Conservation (phyloP, 2,329 filamentous ascomycete species). For the Fusarium avenaceum region DNA sequence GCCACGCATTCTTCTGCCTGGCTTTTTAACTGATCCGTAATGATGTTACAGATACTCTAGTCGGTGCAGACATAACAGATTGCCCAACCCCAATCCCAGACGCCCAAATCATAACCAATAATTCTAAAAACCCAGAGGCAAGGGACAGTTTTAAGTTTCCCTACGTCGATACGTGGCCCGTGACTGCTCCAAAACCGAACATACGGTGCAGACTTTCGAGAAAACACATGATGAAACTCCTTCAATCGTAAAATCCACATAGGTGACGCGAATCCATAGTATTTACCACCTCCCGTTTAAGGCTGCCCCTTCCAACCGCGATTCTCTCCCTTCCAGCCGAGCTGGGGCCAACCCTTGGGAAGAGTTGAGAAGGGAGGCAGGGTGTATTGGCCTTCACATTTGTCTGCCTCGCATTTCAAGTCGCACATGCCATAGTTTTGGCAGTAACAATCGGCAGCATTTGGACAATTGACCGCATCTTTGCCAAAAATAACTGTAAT, state of each 20-base stretch:
- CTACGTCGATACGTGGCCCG: slow-evolving; percentile 6
- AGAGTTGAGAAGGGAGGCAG: slow-evolving; percentile 70
- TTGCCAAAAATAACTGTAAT: slow-evolving; percentile 69
- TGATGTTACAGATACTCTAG: slow-evolving; percentile 40
- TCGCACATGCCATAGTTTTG: slow-evolving; percentile 74
- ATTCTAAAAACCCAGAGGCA: slow-evolving; percentile 34
- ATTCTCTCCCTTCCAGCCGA: slow-evolving; percentile 49
- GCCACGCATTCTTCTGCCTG: not conserved
- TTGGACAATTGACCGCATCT: slow-evolving; percentile 70
- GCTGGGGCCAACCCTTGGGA: slow-evolving; percentile 71
- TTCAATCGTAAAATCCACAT: slow-evolving; percentile 28
- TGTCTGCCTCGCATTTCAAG: slow-evolving; percentile 57
- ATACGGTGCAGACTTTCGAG: slow-evolving; percentile 11
- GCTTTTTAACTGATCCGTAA: slow-evolving; percentile 18
- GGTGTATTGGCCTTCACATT: slow-evolving; percentile 69
- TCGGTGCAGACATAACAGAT: slow-evolving; percentile 39
- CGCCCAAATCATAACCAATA: slow-evolving; percentile 38
- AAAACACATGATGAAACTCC: slow-evolving; percentile 17
- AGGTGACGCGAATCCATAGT: slow-evolving; percentile 10
- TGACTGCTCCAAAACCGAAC: slow-evolving; percentile 12
- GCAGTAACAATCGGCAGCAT: slow-evolving; percentile 74
- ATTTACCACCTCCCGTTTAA: slow-evolving; percentile 15
- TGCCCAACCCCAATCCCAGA: slow-evolving; percentile 42
- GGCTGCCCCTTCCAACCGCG: slow-evolving; percentile 46
- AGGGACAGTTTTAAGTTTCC: slow-evolving; percentile 10